phyloP scores from a whole-genome alignment of 805 yeast species.

The Candida verbasci region DNA sequence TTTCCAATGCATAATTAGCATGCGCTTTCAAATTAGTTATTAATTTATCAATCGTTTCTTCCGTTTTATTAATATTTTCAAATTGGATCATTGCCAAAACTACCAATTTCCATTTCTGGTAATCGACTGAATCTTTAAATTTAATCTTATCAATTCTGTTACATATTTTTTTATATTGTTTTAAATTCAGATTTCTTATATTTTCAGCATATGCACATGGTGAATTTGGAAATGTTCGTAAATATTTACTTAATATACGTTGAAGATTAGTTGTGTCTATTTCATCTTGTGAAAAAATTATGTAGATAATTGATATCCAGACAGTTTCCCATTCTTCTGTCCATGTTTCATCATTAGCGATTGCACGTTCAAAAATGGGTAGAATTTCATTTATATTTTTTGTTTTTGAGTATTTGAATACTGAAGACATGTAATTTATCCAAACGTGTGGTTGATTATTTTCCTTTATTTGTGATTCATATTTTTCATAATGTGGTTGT shows the following conservation, averaged over 20 bases:
- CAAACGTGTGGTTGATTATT: constrained; percentile 18
- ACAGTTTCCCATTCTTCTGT: constrained; percentile 14
- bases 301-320: constrained; percentile 27
- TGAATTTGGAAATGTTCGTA: constrained; percentile 20
- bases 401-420: constrained; percentile 17
- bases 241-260: constrained; percentile 15
- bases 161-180: too few relatives aligned
- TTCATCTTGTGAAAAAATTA: constrained; percentile 17
- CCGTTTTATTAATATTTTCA: constrained; percentile 15
- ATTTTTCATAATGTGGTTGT: constrained; percentile 29
- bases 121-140: constrained; percentile 13
- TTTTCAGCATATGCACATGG: constrained; percentile 24
- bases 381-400: constrained; percentile 11
- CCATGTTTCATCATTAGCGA: constrained; percentile 9
- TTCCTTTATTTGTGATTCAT: constrained; percentile 24
- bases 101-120: constrained; percentile 30
- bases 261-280: constrained; percentile 6
- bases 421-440: constrained; percentile 28
- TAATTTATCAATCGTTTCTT: constrained; percentile 7
- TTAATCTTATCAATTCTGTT: constrained; percentile 10
- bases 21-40: constrained; percentile 10
- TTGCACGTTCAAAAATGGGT: constrained; percentile 29
- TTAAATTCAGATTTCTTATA: constrained; percentile 15
- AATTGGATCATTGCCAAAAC: constrained; percentile 14
- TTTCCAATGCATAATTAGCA: constrained; percentile 18